phyloP scores from a whole-genome alignment of 164 flowering plant genomes.

The Kalanchoe fedtschenkoi region DNA sequence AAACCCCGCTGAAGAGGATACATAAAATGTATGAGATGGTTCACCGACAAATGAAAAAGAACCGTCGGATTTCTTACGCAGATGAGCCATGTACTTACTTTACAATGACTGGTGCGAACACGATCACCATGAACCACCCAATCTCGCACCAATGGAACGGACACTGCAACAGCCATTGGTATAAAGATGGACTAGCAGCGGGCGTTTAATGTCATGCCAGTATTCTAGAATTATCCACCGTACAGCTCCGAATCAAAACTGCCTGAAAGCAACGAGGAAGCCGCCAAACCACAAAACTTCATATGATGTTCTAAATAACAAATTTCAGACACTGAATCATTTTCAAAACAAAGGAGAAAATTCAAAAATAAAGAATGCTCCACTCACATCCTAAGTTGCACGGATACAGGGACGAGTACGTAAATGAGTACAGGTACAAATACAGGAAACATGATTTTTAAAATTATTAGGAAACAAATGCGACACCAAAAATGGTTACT shows the following conservation, averaged over 20 bases:
- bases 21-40: background rate
- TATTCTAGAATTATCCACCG: background rate
- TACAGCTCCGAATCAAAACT: background rate
- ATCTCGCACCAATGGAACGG: constrained; percentile 44
- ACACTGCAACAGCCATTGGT: constrained; percentile 38
- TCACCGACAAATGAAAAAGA: background rate
- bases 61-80: background rate
- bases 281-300: background rate
- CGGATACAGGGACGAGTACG: too few relatives aligned
- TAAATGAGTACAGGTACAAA: too few relatives aligned
- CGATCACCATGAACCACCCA: constrained; percentile 24
- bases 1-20: constrained; percentile 20
- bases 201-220: background rate
- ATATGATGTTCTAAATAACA: too few relatives aligned
- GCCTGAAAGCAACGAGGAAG: background rate
- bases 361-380: too few relatives aligned
- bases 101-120: constrained; percentile 15
- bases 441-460: too few relatives aligned
- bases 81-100: constrained; percentile 20
- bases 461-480: too few relatives aligned
- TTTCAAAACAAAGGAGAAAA: background rate
- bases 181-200: background rate
- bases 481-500: too few relatives aligned
- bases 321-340: background rate
- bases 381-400: too few relatives aligned